Conservation (phyloP, 176 grass and related monocot genomes). For the Hsuehochloa calcarea region DNA sequence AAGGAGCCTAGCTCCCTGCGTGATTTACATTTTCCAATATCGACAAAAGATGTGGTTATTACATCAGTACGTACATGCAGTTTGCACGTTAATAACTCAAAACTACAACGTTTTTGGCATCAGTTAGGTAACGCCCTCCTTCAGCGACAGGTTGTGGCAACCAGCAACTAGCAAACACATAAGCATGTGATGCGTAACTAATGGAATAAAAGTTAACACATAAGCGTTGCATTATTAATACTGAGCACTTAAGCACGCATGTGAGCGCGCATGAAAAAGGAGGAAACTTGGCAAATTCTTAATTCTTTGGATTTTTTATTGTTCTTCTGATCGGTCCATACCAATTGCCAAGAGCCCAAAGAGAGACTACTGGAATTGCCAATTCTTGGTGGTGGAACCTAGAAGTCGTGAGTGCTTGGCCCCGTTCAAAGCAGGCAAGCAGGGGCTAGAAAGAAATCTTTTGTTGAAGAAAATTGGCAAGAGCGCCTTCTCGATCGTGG, state of each 20-base stretch:
- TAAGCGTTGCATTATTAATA: not conserved
- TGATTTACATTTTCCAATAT: not conserved
- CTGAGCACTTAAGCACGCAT: not conserved
- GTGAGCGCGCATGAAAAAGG: not conserved
- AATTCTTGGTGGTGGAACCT: too few relatives aligned
- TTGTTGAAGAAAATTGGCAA: too few relatives aligned
- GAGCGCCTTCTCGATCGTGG: too few relatives aligned
- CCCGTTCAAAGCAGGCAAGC: too few relatives aligned
- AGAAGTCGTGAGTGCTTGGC: too few relatives aligned
- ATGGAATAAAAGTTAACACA: not conserved
- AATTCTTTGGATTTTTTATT: not conserved
- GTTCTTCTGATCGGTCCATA: not conserved
- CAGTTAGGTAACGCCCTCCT: conserved; percentile 5
- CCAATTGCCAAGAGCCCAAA: too few relatives aligned
- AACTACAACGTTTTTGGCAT: not conserved
- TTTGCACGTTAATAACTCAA: not conserved
- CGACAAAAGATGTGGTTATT: not conserved
- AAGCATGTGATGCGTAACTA: not conserved
- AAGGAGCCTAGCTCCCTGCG: not conserved
- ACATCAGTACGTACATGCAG: not conserved
- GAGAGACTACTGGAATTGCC: too few relatives aligned
- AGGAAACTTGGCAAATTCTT: not conserved
- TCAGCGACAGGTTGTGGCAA: not conserved
- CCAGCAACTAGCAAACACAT: not conserved
- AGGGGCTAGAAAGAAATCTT: too few relatives aligned